Percentiles rank a stretch among this genome's conserved stretches.
Conservation (phyloP, 1,284 basidiomycete species). For the Flammula alnicola region DNA sequence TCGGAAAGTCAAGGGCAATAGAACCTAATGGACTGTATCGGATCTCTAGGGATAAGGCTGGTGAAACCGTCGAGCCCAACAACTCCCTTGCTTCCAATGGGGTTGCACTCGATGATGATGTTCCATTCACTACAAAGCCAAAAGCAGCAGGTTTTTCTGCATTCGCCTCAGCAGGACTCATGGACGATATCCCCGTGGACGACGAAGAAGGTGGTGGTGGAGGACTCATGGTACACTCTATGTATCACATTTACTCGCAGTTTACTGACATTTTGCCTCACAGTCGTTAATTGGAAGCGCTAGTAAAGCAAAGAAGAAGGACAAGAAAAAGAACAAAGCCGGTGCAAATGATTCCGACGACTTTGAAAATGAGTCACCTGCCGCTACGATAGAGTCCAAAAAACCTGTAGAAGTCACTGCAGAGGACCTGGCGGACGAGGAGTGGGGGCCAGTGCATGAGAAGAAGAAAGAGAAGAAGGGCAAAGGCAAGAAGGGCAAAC, state of each 20-base stretch:
- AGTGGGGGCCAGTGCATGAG: constrained; percentile 65
- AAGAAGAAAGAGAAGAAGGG: constrained; percentile 67
- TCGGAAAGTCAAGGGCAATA: too few relatives aligned
- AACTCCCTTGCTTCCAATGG: constrained; percentile 35
- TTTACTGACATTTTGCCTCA: constrained; percentile 12
- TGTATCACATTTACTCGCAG: background rate
- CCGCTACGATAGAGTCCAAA: constrained; percentile 33
- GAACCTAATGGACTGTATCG: constrained; percentile 1
- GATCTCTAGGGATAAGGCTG: constrained; percentile 66
- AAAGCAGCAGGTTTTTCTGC: constrained; percentile 49
- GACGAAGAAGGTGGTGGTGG: constrained; percentile 75
- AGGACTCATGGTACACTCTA: constrained; percentile 77
- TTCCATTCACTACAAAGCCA: constrained; percentile 25
- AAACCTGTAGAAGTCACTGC: constrained; percentile 44
- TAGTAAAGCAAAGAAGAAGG: constrained; percentile 66
- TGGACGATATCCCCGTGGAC: constrained; percentile 48
- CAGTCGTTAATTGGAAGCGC: constrained; percentile 62
- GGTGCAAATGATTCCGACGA: constrained; percentile 19
- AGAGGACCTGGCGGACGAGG: constrained; percentile 42
- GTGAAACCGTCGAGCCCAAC: constrained; percentile 57
- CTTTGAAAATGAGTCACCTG: constrained; percentile 34
- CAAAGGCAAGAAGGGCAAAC: constrained; percentile 58
- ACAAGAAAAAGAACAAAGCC: constrained; percentile 55
- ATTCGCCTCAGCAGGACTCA: constrained; percentile 55
- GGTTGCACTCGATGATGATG: constrained; percentile 51